A percentile compares a stretch with the other conserved stretches of the same genome.
Conservation (phyloP, 2,329 filamentous ascomycete genomes). For the Xylaria sp. region DNA sequence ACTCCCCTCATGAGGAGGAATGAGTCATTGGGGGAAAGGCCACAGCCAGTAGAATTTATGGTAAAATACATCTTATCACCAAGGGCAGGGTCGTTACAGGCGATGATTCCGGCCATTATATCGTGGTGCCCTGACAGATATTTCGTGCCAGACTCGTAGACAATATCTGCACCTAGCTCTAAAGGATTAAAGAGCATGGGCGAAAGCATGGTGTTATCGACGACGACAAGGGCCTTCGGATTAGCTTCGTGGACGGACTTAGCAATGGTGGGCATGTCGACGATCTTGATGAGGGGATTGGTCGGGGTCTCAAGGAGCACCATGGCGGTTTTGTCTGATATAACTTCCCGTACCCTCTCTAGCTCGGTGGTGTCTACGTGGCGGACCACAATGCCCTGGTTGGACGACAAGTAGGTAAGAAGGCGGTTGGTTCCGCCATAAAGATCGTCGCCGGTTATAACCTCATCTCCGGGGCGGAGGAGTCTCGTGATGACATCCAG, state of each 20-base stretch:
- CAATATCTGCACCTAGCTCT: slow-evolving; percentile 92
- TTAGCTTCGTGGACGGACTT: slow-evolving; percentile 80
- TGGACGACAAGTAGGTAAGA: slow-evolving; percentile 88
- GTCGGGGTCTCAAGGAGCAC: slow-evolving; percentile 96
- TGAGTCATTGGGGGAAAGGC: slow-evolving; percentile 92
- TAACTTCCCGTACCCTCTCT: slow-evolving; percentile 73
- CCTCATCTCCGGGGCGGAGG: slow-evolving; percentile 92
- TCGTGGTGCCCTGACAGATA: slow-evolving; percentile 98
- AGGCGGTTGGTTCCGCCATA: slow-evolving; percentile 96
- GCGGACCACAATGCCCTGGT: slow-evolving; percentile 92
- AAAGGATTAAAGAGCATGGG: slow-evolving; percentile 94
- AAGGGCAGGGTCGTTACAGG: slow-evolving; percentile 82
- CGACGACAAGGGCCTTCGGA: slow-evolving; percentile 82
- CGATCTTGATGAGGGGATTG: slow-evolving; percentile 98
- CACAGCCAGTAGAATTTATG: slow-evolving; percentile 96
- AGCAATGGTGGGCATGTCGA: slow-evolving; percentile 87
- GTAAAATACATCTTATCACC: slow-evolving; percentile 95
- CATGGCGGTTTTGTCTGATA: slow-evolving; percentile 89
- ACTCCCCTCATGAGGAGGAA: slow-evolving; percentile 95
- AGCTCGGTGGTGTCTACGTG: slow-evolving; percentile 93
- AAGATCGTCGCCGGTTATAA: slow-evolving; percentile 95
- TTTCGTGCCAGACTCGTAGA: slow-evolving; percentile 98
- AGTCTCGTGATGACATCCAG: slow-evolving; percentile 95
- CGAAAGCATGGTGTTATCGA: slow-evolving; percentile 99
- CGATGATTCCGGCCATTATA: slow-evolving; percentile 97